These are phyloP conservation scores for Cystoderma amianthinum DNA, from an alignment of 768 basidiomycete genomes.

Conservation along the genomic window DNA sequence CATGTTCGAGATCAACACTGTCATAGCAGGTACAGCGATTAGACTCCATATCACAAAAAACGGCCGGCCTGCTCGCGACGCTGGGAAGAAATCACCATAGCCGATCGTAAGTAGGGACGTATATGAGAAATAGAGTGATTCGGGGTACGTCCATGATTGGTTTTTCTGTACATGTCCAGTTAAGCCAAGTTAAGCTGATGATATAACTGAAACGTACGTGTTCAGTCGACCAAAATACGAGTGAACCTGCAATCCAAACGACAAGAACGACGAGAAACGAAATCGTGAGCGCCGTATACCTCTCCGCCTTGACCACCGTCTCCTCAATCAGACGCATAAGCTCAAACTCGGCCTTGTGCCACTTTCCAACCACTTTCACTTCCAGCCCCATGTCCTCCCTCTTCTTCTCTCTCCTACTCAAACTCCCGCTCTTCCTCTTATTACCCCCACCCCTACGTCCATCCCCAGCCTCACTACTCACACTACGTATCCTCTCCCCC, in stretches of 20 bases:
- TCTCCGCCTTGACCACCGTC: slow-evolving; percentile 13
- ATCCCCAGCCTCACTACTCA: background rate
- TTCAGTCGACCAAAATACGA: slow-evolving; percentile 28
- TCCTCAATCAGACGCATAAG: slow-evolving; percentile 26
- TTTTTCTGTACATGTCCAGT: slow-evolving; percentile 9
- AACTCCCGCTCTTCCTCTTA: too few species aligned
- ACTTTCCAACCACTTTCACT: slow-evolving; percentile 9
- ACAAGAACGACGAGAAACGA: slow-evolving; percentile 19
- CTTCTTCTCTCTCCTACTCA: too few species aligned
- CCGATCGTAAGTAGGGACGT: slow-evolving; percentile 32
- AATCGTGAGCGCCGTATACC: slow-evolving; percentile 19
- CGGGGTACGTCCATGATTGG: slow-evolving; percentile 27
- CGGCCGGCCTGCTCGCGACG: slow-evolving; percentile 25
- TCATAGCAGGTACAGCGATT: slow-evolving; percentile 32
- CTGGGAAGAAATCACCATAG: slow-evolving; percentile 31
- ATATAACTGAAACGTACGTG: slow-evolving; percentile 13
- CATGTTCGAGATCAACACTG: slow-evolving; percentile 38
- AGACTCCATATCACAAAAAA: slow-evolving; percentile 37
- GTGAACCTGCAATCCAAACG: slow-evolving; percentile 28
- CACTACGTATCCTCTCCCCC: slow-evolving; percentile 8
- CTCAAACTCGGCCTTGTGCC: slow-evolving; percentile 29
- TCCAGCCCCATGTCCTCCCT: slow-evolving; percentile 1
- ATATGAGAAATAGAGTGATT: slow-evolving; percentile 31
- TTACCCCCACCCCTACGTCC: background rate
- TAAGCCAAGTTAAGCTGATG: background rate